phyloP scores from a whole-genome alignment of 306 rosid species.

The Inga leiocalycina region DNA sequence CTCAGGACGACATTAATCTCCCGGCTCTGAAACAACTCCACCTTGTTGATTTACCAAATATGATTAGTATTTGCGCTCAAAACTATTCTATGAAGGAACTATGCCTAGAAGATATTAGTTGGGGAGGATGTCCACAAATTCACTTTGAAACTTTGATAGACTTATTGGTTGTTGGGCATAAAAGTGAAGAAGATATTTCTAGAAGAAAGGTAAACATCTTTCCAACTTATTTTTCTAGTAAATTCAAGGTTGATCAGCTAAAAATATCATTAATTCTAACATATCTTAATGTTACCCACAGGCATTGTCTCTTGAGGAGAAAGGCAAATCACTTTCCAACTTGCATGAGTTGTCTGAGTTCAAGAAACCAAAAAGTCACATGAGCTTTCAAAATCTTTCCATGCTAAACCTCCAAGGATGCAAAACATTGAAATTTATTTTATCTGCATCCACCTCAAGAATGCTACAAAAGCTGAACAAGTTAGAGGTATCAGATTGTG shows the following conservation, averaged over 20 bases:
- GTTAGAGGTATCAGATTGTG: not conserved
- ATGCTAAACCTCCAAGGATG: not conserved
- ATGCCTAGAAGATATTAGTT: not conserved
- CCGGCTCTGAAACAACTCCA: not conserved
- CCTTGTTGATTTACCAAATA: constrained; percentile 1
- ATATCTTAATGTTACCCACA: not conserved
- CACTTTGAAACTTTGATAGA: not conserved
- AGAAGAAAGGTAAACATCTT: not conserved
- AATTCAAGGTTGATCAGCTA: not conserved
- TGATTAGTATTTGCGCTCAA: not conserved
- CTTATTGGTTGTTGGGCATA: not conserved
- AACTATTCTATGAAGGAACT: not conserved
- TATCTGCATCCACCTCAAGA: not conserved
- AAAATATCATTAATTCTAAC: not conserved
- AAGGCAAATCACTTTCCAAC: not conserved
- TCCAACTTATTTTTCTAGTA: not conserved
- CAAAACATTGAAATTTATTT: constrained; percentile 1
- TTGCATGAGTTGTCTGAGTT: not conserved
- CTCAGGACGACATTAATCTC: not conserved
- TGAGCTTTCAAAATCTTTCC: constrained; percentile 5
- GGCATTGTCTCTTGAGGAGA: not conserved
- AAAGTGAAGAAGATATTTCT: not conserved
- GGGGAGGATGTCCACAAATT: not conserved
- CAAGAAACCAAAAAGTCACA: not conserved
- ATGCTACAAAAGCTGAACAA: not conserved